Conservation (phyloP, 768 basidiomycete genomes). For the Leccinum uliginosum region DNA sequence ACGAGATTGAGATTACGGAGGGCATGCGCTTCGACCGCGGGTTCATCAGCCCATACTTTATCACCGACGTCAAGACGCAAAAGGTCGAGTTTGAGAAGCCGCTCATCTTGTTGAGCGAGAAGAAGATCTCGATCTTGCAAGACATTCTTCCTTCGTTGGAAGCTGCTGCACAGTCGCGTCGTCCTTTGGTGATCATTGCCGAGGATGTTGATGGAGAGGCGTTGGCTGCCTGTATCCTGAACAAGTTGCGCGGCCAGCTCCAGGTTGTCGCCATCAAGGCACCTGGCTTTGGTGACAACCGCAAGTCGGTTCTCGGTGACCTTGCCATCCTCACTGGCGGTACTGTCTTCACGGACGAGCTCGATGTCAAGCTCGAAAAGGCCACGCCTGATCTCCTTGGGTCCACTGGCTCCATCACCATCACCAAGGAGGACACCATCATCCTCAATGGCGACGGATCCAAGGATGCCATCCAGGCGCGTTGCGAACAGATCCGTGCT, state of each 20-base stretch:
- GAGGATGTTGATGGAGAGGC: conserved; percentile 99
- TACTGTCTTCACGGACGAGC: conserved; percentile 93
- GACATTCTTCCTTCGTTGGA: conserved; percentile 94
- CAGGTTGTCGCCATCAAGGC: conserved; percentile 94
- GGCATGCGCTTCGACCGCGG: conserved; percentile 99
- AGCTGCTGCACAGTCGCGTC: conserved; percentile 71
- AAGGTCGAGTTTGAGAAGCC: conserved; percentile 98
- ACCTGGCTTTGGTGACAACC: conserved; percentile 98
- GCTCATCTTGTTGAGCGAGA: conserved; percentile 87
- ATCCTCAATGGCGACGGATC: conserved; percentile 90
- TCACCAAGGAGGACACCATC: conserved; percentile 98
- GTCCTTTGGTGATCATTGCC: conserved; percentile 93
- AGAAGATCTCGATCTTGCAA: conserved; percentile 94
- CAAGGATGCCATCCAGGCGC: conserved; percentile 85
- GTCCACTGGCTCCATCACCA: conserved; percentile 83
- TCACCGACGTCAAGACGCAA: conserved; percentile 96
- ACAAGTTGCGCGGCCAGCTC: conserved; percentile 98
- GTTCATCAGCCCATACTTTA: conserved; percentile 96
- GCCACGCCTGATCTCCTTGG: conserved; percentile 88
- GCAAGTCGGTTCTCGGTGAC: conserved; percentile 96
- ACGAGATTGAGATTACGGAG: conserved; percentile 99
- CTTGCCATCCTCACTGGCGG: conserved; percentile 96
- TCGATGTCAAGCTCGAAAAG: conserved; percentile 96
- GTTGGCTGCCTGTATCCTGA: conserved; percentile 94
- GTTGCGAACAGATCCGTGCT: conserved; percentile 93